Base-by-base conservation (phyloP, 176 grass and related monocot species). In the Oryza punctata region DNA sequence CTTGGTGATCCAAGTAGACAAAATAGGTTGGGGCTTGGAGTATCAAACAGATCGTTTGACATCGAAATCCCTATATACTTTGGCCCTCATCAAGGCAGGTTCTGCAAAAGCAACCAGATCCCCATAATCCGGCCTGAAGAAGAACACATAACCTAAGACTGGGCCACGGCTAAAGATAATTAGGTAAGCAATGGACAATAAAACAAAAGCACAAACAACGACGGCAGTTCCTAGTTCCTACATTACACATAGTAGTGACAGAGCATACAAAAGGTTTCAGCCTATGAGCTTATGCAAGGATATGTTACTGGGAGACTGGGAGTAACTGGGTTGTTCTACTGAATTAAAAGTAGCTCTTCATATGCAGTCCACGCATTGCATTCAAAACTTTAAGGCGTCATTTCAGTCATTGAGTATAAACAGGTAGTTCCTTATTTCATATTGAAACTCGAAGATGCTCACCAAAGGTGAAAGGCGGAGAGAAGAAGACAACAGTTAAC, bases 361-460 rank as follows among this genome's bases (percentile, higher is more conserved):
- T 57, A 77, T 43, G 73, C 54, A 81, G 13, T n/a, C 32, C 66
- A 73, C 0, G 32, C 63, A 73, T 67, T 45, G 44, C 45, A 83
- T 83, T 87, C 84, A 84, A 90, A 90, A 90, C 47, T 87, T 87
- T 21, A 83, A 74, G 46, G 68, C 67, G 37, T 16, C 75, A 64
- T 82, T 70, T 75, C 80, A 75, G 47, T 73, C 74, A 16, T 79
- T 69, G 43, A 78, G 76, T 28, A 68, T 70, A 79, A 69, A 87
- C 69, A 49, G 7, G 28, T 47, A 37, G 19, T 87, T 83, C 28
- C 65, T 90, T 90, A 90, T 90, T 90, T 50, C 84, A 79, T 74
- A 80, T 45, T 73, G 35, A 65, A 76, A 85, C 82, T 65, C 40
- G 27, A 50, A 69, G 81, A 75, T 64, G 70, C 27, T 21, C 30